These are phyloP conservation scores for Pseudogymnoascus sp. DNA, from an alignment of 2,329 filamentous ascomycete genomes.

Conservation along the genomic window DNA sequence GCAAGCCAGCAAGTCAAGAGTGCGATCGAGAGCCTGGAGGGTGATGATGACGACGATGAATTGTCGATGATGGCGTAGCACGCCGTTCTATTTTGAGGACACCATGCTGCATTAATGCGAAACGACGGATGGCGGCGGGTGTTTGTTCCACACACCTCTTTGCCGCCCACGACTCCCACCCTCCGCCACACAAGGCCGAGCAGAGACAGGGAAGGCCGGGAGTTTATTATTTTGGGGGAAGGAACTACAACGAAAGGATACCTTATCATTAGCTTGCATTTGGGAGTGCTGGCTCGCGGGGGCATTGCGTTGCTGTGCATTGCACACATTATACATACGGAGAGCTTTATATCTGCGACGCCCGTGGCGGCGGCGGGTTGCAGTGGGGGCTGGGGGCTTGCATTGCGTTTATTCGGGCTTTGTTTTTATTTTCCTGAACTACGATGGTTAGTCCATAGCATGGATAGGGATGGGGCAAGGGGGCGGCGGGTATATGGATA, in stretches of 20 bases:
- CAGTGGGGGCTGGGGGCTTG: neutral
- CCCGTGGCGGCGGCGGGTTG: neutral
- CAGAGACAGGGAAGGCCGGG: neutral
- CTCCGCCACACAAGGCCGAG: neutral
- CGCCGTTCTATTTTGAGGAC: neutral
- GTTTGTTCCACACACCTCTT: neutral
- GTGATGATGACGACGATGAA: constrained; percentile 61
- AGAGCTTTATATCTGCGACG: neutral
- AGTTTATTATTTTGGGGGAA: neutral
- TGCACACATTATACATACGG: constrained; percentile 4
- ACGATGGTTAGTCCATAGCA: constrained; percentile 3
- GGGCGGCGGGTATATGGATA: neutral
- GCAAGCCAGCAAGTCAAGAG: constrained; percentile 92
- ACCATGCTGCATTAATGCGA: neutral
- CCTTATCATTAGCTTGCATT: constrained; percentile 9
- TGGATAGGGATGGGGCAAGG: neutral
- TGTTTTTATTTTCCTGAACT: constrained; percentile 2
- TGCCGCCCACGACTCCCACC: neutral
- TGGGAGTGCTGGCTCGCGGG: constrained; percentile 1
- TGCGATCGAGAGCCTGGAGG: constrained; percentile 85
- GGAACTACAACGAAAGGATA: neutral
- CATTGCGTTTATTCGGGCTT: neutral
- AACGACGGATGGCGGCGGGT: neutral
- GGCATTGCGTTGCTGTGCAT: constrained; percentile 4
- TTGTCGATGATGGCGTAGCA: constrained; percentile 41